Conservation (phyloP, 2,329 filamentous ascomycete genomes). For the Aschersonia sp. region DNA sequence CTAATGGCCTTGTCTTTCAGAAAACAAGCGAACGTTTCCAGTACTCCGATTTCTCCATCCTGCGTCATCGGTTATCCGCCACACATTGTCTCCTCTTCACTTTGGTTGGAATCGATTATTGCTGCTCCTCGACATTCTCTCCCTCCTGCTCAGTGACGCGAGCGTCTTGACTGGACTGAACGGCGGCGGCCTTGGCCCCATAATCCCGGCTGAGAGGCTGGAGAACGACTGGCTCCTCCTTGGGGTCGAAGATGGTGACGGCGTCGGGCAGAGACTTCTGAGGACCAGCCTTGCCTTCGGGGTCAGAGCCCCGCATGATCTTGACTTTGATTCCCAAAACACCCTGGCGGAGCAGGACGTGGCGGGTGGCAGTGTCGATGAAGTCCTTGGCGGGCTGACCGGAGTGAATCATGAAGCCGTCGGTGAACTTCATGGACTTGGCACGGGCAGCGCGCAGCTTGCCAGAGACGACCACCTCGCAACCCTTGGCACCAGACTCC, state of each 20-base stretch:
- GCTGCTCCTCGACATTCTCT: slow-evolving; percentile 31
- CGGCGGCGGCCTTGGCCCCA: slow-evolving; percentile 75
- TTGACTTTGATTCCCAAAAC: slow-evolving; percentile 99
- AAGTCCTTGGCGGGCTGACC: slow-evolving; percentile 99
- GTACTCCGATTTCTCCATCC: no score
- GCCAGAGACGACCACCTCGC: slow-evolving; percentile 97
- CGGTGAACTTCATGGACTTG: slow-evolving; percentile 99
- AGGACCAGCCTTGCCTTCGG: slow-evolving; percentile 95
- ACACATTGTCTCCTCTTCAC: no score
- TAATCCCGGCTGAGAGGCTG: slow-evolving; percentile 98
- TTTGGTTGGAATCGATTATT: slow-evolving; percentile 15
- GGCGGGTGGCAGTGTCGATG: slow-evolving; percentile 95
- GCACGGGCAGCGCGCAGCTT: slow-evolving; percentile 98
- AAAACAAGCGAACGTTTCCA: no score
- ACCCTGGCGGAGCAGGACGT: slow-evolving; percentile 99
- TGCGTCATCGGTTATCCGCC: no score
- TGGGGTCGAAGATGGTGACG: slow-evolving; percentile 99
- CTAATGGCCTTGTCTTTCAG: no score
- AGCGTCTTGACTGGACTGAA: slow-evolving; percentile 49
- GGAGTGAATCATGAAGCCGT: slow-evolving; percentile 99
- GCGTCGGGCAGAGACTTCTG: slow-evolving; percentile 96
- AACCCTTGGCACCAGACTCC: slow-evolving; percentile 99
- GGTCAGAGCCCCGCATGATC: slow-evolving; percentile 99
- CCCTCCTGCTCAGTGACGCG: slow-evolving; percentile 43
- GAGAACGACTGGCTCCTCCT: slow-evolving; percentile 93